Evolutionary conservation across 1,284 basidiomycete species (phyloP), one percentile per base, ranked within the genome.

Genomic region (Ganoderma leucocontextum): DNA sequence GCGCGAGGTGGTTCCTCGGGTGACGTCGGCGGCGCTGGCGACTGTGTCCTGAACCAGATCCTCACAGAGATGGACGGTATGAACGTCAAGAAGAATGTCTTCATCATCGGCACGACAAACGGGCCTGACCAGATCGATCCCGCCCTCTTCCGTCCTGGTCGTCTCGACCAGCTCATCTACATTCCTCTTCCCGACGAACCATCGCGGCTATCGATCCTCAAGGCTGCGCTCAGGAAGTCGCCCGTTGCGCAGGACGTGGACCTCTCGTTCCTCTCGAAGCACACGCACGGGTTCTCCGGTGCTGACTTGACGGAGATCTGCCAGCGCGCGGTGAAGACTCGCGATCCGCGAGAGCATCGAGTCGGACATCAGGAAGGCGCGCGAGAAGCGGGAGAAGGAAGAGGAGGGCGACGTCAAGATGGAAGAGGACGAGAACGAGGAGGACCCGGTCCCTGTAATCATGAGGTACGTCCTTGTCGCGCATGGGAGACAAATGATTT

Each of bases 1-100:
- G n/a, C n/a, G n/a, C n/a, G n/a, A n/a, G n/a, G n/a, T n/a, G n/a
- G n/a, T n/a, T n/a, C n/a, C n/a, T n/a, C n/a, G n/a, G n/a, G n/a
- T n/a, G n/a, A n/a, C n/a, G n/a, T n/a, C n/a, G n/a, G n/a, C n/a
- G n/a, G n/a, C n/a, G n/a, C n/a, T n/a, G n/a, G n/a, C 61, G 98
- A 99, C 81, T 95, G 98, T 85, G 97, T 98, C 12, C 89, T 98
- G 70, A 98, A 98, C 83, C 96, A 98, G 81, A 95, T 98, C 75
- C 88, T 97, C 42, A 99, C 98, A 66, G 98, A 99, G 84, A 99
- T 99, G 96, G 98, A 99, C 81, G 97, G 97, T 76, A 98, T 99
- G 94, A 96, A 98, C 82, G 89, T 95, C 59, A 99, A 98, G 91
- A 99, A 99, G 90, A 99, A 99, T 80, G 97, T 98, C 35, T 98